Base-by-base conservation (phyloP, 345 rosid genomes). In the Pseudoturritis turrita region DNA sequence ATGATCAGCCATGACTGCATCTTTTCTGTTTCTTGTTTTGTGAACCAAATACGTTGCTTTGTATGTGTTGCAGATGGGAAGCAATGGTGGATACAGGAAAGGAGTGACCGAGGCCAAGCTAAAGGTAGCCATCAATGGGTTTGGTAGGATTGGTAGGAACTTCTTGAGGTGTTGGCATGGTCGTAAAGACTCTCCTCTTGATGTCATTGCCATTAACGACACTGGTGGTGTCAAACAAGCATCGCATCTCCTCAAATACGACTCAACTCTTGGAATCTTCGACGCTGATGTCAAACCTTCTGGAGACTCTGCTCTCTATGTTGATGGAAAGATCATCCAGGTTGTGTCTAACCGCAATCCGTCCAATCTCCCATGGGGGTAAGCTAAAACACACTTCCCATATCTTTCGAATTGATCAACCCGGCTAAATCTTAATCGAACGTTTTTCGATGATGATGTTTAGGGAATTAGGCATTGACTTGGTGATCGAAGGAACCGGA, bases 131-230 rank as follows among this genome's bases (percentile, higher is more conserved):
- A 89, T 95, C 85, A 95, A 91, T 65, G 97, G 99, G 23, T 91
- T 91, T 17, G 99, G 99, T 76, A 89, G 99, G 69, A 91, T 95
- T 74, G 99, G 99, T 62, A 83, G 97, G 81, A 95, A 95, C 90
- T 91, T 95, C 83, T 87, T 95, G 62, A 83, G 97, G 31, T 95
- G 99, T 83, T 95, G 99, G 99, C 99, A 91, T 17, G 99, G 96
- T 23, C 84, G 99, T 63, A 81, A 89, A 29, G 80, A 91, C 85
- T 95, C 97, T 4, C 99, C 99, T 49, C 91, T 95, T 10, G 99
- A 95, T 7, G 97, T 95, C 18, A 15, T 95, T 63, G 96, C 85
- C 4, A 91, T 95, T 72, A 95, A 77, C 56, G 80, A 93, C 88
- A 89, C 91, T 18, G 98, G 98, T 2, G 97, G 98, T 74, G 86